Evolutionary conservation across 345 rosid species (phyloP), one percentile per base, ranked within the genome.

Genomic region (Rhodomyrtus tomentosa): DNA sequence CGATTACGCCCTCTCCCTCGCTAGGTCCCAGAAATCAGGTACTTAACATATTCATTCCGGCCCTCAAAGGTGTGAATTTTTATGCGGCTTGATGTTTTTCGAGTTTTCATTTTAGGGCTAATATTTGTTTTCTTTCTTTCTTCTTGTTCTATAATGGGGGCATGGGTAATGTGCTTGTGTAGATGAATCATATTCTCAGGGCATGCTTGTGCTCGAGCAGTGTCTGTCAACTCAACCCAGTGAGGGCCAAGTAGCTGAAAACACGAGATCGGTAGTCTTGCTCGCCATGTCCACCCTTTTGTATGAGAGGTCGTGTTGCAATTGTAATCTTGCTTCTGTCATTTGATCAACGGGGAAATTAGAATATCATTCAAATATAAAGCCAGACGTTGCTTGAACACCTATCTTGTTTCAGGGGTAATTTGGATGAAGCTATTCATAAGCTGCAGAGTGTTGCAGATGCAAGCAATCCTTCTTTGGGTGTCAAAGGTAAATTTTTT

Each of bases 231-330:
- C 92, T 81, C 96, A 94, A 87, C 80, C 89, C 21, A 86, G 87
- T 45, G 93, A 91, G 80, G 93, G 86, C 38, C 89, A 88, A 73
- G 90, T 72, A 59, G 89, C 88, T 83, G 92, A 93, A 29, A 91
- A 91, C 89, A 89, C 95, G 24, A 88, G 90, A 82, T 96, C 95
- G 68, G 89, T 93, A 53, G 92, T 90, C 76, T 87, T 95, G 83
- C 95, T 97, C 40, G 95, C 99, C 59, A 95, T 97, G 96, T 92
- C 99, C 87, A 92, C 90, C 84, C 88, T 97, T 15, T 89, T 89
- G 83, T 91, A 86, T 85, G 93, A 90, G 89, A 95, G 96, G 98
- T 96, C 53, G 86, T 27, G 36, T 22, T 45, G 40, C 9, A 16
- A 27, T 15, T 54, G 68, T 79, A 42, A 56, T 40, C 54, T 29